Base-by-base conservation (phyloP, 192 early-diverging fungal species). In the Coemansia umbellata region DNA sequence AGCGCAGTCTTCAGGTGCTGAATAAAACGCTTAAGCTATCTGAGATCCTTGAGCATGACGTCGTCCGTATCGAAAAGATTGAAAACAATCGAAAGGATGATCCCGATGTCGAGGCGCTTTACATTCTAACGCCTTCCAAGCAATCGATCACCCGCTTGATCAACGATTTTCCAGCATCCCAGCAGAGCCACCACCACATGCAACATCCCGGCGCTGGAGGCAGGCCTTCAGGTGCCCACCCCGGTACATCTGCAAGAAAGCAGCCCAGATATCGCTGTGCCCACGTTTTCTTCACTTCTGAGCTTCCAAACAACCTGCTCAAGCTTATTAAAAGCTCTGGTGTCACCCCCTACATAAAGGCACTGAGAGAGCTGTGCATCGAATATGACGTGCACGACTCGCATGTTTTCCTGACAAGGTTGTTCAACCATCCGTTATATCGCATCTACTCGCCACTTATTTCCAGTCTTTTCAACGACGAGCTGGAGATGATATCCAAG, bases 351-450 rank as follows among this genome's bases (percentile, higher is more conserved):
- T 37, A 63, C 39, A 49, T 80, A 28, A 58, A 56, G 50, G 74
- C 79, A 33, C 57, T 80, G 7, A 77, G 63, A 45, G 79, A 80
- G 43, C 50, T 80, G 60, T 80, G 69, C 55, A 67, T 80, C 40
- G 74, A 77, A 27, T 80, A 70, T 39, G 69, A 73, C 19, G 58
- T 40, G 30, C 39, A 60, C 21, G 79, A 69, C 49, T 42, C 51
- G 39, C 53, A 31, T 19, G 58, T 74, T 24, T 80, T 77, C 40
- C 36, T 68, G 55, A 77, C 79, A 23, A 50, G 66, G 37, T 50
- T 68, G 23, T 54, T 67, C 32, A 47, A 59, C 36, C 58, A 63
- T 40, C 69, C 79, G 43, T 22, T 80, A 13, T 77, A 80, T 41
- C 74, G 74, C 47, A 23, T 80, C 42, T 80, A 74, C 44, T 80